Conservation (phyloP, 1,284 basidiomycete species). For the Neotropicomus parvogracilis region DNA sequence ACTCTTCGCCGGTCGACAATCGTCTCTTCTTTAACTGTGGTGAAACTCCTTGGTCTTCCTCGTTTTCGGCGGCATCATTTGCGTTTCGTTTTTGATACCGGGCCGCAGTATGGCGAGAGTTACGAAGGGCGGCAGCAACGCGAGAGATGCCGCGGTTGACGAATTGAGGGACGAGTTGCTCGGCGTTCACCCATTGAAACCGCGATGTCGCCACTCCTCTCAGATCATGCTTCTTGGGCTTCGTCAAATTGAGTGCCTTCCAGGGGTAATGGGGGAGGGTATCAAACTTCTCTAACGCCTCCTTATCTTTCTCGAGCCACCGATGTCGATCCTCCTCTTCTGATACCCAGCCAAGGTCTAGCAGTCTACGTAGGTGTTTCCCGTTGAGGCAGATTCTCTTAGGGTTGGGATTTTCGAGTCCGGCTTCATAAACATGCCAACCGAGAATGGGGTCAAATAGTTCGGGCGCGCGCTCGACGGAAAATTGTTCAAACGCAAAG, state of each 20-base stretch:
- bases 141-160: conserved; percentile 25
- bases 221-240: conserved; percentile 29
- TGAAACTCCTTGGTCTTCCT: conserved; percentile 14
- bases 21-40: conserved; percentile 29
- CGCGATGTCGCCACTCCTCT: conserved; percentile 27
- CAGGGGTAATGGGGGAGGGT: conserved; percentile 29
- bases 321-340: conserved; percentile 38
- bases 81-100: conserved; percentile 27
- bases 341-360: conserved; percentile 48
- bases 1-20: conserved; percentile 12
- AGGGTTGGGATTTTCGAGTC: conserved; percentile 29
- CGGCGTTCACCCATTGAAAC: conserved; percentile 34
- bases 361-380: conserved; percentile 43
- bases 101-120: conserved; percentile 1
- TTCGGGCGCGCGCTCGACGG: conserved; percentile 28
- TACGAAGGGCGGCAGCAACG: conserved; percentile 18
- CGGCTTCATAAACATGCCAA: conserved; percentile 32
- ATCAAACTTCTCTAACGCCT: conserved; percentile 40
- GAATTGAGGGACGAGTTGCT: conserved; percentile 31
- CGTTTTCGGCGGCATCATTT: conserved; percentile 13
- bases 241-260: conserved; percentile 23
- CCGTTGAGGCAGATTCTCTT: conserved; percentile 38
- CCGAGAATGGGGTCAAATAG: conserved; percentile 41
- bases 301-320: conserved; percentile 42
- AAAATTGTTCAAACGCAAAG: conserved; percentile 38